Evolutionary conservation across 257 asterid species (phyloP).

Genomic region (Fraxinus pennsylvanica): DNA sequence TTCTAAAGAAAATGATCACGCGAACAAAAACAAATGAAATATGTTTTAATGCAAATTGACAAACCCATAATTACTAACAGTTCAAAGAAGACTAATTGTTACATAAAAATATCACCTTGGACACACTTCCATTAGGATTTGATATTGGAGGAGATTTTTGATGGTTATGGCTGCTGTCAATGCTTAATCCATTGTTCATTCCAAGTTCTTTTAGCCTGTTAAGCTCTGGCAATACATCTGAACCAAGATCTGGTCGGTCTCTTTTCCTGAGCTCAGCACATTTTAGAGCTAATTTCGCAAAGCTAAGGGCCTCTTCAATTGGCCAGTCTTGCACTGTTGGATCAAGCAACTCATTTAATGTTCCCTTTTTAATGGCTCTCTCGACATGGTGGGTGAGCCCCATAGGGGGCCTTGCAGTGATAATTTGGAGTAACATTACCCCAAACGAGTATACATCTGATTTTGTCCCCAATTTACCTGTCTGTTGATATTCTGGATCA

Average conservation of each 20-base stretch:
- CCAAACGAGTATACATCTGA: constrained; percentile 76
- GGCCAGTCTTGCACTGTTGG: constrained; percentile 81
- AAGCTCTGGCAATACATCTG: constrained; percentile 64
- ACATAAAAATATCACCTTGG: constrained; percentile 10
- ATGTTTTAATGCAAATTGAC: background rate
- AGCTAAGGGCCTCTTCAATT: constrained; percentile 48
- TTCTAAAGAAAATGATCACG: background rate
- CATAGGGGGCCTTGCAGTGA: constrained; percentile 84
- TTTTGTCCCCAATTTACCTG: constrained; percentile 71
- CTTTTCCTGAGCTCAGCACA: constrained; percentile 69
- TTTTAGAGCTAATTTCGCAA: constrained; percentile 54
- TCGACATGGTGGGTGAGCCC: constrained; percentile 72
- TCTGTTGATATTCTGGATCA: constrained; percentile 83
- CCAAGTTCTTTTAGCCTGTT: constrained; percentile 54
- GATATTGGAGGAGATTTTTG: constrained; percentile 4
- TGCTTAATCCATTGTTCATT: constrained; percentile 29
- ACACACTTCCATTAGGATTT: constrained; percentile 6
- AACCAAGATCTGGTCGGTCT: constrained; percentile 72
- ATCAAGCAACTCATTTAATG: constrained; percentile 60
- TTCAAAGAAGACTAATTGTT: background rate
- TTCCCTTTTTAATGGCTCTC: constrained; percentile 53
- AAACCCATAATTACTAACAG: background rate
- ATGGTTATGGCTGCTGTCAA: constrained; percentile 1
- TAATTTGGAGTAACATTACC: constrained; percentile 62
- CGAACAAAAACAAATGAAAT: background rate